These are phyloP conservation scores for Aspergillus caelatus DNA, from an alignment of 2,329 filamentous ascomycete species.

Conservation along the genomic window DNA sequence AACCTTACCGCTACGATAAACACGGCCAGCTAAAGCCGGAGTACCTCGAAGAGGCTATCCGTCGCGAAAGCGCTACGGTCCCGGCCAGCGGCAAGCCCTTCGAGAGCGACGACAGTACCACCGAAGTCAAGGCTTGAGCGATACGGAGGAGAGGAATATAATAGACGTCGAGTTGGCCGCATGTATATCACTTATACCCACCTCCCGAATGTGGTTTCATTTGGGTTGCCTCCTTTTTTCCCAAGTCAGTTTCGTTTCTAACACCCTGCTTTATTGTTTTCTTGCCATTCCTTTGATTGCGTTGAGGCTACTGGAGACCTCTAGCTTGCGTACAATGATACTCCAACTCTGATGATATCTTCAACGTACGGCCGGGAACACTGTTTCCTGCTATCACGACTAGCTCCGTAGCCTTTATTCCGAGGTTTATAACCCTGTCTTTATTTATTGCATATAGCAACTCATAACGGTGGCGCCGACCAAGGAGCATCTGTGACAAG, in stretches of 20 bases:
- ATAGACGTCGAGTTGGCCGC: not conserved
- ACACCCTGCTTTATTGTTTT: not conserved
- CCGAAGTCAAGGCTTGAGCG: slow-evolving; percentile 16
- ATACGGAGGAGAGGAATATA: not conserved
- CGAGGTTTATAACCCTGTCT: not conserved
- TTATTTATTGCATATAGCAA: not conserved
- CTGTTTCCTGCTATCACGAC: not conserved
- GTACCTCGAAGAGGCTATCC: slow-evolving; percentile 47
- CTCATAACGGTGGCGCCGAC: not conserved
- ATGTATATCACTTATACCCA: not conserved
- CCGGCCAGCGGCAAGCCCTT: slow-evolving; percentile 17
- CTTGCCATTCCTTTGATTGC: not conserved
- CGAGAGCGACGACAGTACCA: slow-evolving; percentile 30
- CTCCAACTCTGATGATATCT: not conserved
- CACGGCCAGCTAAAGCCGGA: slow-evolving; percentile 55
- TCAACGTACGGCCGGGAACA: not conserved
- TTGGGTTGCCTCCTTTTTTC: not conserved
- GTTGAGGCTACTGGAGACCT: too few species aligned
- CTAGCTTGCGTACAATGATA: too few species aligned
- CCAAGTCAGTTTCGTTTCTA: not conserved
- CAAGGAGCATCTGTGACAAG: not conserved
- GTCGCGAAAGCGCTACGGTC: slow-evolving; percentile 25
- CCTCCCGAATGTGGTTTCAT: not conserved
- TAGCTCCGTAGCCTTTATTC: not conserved
- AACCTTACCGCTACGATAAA: slow-evolving; percentile 60